Conservation (phyloP, 2,329 filamentous ascomycete species). For the Stagonosporopsis vannaccii region DNA sequence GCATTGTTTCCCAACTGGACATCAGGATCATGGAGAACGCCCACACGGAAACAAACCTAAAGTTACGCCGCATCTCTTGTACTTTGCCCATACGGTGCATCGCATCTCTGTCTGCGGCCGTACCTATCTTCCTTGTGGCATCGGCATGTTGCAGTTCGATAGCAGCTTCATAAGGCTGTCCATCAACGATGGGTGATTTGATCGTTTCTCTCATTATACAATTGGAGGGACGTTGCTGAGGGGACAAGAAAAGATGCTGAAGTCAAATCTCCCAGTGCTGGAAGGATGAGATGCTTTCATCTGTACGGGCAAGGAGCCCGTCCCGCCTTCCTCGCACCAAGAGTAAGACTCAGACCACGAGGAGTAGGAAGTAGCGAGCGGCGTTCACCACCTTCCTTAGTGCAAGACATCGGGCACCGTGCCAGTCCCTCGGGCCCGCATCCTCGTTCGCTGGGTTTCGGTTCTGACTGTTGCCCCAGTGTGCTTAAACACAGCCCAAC, state of each 20-base stretch:
- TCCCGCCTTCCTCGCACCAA: neutral
- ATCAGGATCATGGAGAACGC: slow-evolving; percentile 38
- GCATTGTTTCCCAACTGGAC: slow-evolving; percentile 37
- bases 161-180: neutral
- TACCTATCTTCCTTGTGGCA: neutral
- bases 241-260: neutral
- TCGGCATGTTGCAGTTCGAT: neutral
- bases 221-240: neutral
- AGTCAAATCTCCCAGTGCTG: neutral
- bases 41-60: slow-evolving; percentile 37
- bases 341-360: neutral
- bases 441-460: neutral
- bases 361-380: neutral
- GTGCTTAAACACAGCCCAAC: neutral
- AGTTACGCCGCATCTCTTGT: slow-evolving; percentile 38
- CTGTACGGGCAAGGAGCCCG: neutral
- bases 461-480: neutral
- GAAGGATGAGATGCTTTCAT: neutral
- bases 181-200: neutral
- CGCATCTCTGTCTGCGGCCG: neutral
- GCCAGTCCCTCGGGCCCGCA: neutral
- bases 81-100: slow-evolving; percentile 41
- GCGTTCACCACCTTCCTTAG: neutral
- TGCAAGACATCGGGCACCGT: neutral
- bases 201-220: neutral